phyloP scores from a whole-genome alignment of 768 basidiomycete species.

The Suillus americanus region DNA sequence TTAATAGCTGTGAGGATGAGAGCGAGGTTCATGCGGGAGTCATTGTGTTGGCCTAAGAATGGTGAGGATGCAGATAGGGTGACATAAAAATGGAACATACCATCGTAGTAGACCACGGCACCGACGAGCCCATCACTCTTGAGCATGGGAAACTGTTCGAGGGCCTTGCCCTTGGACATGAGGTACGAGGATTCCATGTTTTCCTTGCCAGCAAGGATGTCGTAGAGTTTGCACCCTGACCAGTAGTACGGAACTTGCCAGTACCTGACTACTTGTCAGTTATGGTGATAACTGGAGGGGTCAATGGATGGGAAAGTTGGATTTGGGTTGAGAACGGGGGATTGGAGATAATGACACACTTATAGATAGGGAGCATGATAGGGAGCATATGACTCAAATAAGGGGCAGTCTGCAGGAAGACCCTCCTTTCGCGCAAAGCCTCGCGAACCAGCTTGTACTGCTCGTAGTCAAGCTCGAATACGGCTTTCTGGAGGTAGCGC shows the following conservation, averaged over 20 bases:
- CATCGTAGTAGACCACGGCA: constrained; percentile 96
- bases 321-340: not conserved
- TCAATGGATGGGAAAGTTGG: not conserved
- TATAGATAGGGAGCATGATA: constrained; percentile 97
- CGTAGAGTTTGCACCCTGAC: constrained; percentile 95
- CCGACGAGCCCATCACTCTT: constrained; percentile 91
- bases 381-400: constrained; percentile 92
- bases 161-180: constrained; percentile 90
- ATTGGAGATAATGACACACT: constrained; percentile 42
- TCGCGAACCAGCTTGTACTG: constrained; percentile 97
- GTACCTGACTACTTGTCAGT: constrained; percentile 48
- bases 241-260: constrained; percentile 99
- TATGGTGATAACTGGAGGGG: not conserved
- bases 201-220: constrained; percentile 90
- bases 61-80: not conserved
- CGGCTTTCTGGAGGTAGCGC: constrained; percentile 94
- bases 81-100: constrained; percentile 39
- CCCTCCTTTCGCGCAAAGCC: constrained; percentile 87
- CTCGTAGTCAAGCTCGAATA: constrained; percentile 94
- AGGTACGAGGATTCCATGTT: constrained; percentile 96
- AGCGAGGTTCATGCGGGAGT: constrained; percentile 97
- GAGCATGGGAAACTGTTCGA: constrained; percentile 96
- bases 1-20: constrained; percentile 93
- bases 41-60: constrained; percentile 88
- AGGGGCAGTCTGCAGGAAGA: constrained; percentile 94